A percentile compares a stretch with the other conserved stretches of the same genome.
These are phyloP conservation scores for Globisporangium solare DNA, from an alignment of 352 stramenopile genomes.

Conservation along the genomic window DNA sequence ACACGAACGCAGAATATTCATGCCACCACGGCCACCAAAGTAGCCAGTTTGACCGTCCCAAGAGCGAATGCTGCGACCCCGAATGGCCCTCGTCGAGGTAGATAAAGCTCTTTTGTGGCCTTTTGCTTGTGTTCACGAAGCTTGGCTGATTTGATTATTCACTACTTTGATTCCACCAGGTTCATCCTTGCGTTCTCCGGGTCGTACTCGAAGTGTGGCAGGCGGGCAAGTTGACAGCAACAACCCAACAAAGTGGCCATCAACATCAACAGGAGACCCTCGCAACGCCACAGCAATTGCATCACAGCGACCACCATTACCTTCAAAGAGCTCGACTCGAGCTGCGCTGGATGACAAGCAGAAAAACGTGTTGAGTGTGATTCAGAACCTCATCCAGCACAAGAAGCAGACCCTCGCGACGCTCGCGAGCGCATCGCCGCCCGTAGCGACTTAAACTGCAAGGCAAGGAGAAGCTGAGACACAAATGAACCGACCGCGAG, in stretches of 20 bases:
- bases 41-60: neutral
- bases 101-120: too few species aligned
- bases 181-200: slow-evolving; percentile 1
- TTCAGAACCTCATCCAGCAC: slow-evolving; percentile 78
- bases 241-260: neutral
- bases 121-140: neutral
- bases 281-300: neutral
- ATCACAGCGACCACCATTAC: neutral
- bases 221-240: neutral
- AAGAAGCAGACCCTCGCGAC: slow-evolving; percentile 66
- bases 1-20: neutral
- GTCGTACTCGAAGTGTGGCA: neutral
- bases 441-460: slow-evolving; percentile 11
- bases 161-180: neutral
- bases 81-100: too few species aligned
- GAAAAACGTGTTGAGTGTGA: slow-evolving; percentile 59
- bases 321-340: neutral
- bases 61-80: slow-evolving; percentile 8
- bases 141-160: too few species aligned
- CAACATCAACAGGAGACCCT: neutral
- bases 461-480: neutral
- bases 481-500: too few species aligned
- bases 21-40: neutral
- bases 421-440: slow-evolving; percentile 23
- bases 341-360: slow-evolving; percentile 48